These are phyloP conservation scores for Nasturtium officinale DNA, from an alignment of 345 rosid genomes.

Conservation along the genomic window DNA sequence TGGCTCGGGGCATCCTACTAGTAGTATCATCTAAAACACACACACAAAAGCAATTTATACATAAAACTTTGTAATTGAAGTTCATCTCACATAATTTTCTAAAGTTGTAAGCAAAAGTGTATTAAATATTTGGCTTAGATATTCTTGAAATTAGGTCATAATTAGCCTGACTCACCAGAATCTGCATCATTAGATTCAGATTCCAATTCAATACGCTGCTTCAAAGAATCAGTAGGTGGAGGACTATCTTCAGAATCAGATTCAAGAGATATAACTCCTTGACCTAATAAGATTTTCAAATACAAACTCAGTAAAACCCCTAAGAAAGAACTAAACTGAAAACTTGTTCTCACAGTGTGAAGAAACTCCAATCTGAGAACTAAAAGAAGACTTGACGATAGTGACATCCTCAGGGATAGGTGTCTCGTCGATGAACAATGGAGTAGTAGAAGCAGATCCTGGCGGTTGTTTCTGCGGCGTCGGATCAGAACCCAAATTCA, in stretches of 20 bases:
- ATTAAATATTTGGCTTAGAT: background rate
- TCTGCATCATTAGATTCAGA: constrained; percentile 37
- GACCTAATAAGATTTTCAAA: constrained; percentile 42
- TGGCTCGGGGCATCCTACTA: constrained; percentile 35
- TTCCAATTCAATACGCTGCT: constrained; percentile 23
- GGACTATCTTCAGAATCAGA: constrained; percentile 62
- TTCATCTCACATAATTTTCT: background rate
- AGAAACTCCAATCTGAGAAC: constrained; percentile 38
- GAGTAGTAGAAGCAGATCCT: constrained; percentile 43
- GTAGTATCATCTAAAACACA: constrained; percentile 27
- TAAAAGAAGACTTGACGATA: constrained; percentile 43
- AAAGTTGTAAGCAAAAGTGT: no score
- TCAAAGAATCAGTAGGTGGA: constrained; percentile 36
- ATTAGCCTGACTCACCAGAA: constrained; percentile 23
- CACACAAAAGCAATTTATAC: background rate
- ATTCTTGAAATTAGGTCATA: background rate
- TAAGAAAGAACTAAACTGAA: background rate
- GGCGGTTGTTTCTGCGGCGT: constrained; percentile 38
- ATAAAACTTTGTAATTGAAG: background rate
- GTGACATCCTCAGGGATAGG: constrained; percentile 49
- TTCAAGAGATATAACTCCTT: constrained; percentile 61
- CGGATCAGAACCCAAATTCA: constrained; percentile 13
- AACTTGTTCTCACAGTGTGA: constrained; percentile 27
- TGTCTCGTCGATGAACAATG: constrained; percentile 58
- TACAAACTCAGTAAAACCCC: background rate